phyloP scores from a whole-genome alignment of 2,329 filamentous ascomycete genomes.

The Penicillium sp. region DNA sequence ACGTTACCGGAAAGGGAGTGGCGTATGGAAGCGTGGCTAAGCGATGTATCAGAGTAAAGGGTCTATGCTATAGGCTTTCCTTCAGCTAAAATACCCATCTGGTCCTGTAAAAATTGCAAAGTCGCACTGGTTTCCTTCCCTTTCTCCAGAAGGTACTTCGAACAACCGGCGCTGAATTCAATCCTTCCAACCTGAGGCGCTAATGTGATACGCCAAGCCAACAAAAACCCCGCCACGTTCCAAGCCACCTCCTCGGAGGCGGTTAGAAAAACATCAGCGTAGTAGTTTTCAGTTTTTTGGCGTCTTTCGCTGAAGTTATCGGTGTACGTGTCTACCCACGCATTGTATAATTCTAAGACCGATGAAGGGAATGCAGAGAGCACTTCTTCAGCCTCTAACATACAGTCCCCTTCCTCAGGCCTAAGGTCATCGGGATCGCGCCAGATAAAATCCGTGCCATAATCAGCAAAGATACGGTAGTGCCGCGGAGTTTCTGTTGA shows the following conservation, averaged over 20 bases:
- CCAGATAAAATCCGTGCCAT: slow-evolving; percentile 16
- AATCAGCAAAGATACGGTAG: slow-evolving; percentile 17
- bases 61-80: neutral
- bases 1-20: no score
- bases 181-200: slow-evolving; percentile 8
- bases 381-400: neutral
- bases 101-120: slow-evolving; percentile 4
- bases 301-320: slow-evolving; percentile 7
- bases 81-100: neutral
- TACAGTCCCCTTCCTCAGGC: slow-evolving; percentile 2
- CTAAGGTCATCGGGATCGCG: slow-evolving; percentile 6
- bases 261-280: slow-evolving; percentile 7
- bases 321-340: slow-evolving; percentile 15
- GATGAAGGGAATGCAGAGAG: slow-evolving; percentile 8
- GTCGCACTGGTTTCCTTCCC: slow-evolving; percentile 5
- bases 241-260: slow-evolving; percentile 13
- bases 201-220: slow-evolving; percentile 18
- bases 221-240: slow-evolving; percentile 17
- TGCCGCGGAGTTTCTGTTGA: slow-evolving; percentile 1
- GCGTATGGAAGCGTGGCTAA: no score
- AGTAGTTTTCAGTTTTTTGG: slow-evolving; percentile 6
- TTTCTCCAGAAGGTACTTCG: slow-evolving; percentile 1
- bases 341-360: slow-evolving; percentile 10
- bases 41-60: no score
- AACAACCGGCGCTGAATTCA: slow-evolving; percentile 1